phyloP scores from a whole-genome alignment of 2,329 filamentous ascomycete genomes.

The Dactylellina drechsleri region DNA sequence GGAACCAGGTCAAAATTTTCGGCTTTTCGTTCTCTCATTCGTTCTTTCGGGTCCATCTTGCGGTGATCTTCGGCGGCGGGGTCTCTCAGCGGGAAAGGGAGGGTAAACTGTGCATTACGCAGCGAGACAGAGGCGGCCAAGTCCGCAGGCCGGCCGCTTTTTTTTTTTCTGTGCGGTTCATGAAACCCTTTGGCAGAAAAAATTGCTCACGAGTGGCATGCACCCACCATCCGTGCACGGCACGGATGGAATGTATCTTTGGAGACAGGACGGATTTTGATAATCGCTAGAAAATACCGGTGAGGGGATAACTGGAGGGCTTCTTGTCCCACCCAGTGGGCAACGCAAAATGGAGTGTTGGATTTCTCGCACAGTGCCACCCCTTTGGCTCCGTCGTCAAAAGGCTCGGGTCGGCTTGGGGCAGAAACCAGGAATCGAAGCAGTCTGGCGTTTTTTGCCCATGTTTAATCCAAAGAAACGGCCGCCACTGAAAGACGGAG shows the following conservation, averaged over 20 bases:
- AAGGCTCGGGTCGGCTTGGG: slow-evolving; percentile 6
- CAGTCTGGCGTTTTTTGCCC: slow-evolving; percentile 38
- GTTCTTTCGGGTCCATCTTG: background rate
- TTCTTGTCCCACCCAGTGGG: background rate
- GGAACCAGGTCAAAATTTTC: slow-evolving; percentile 5
- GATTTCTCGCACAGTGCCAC: slow-evolving; percentile 33
- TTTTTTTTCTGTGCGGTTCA: slow-evolving; percentile 41
- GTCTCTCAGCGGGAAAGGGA: slow-evolving; percentile 13
- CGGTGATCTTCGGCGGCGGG: too few species aligned
- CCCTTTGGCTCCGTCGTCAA: slow-evolving; percentile 14
- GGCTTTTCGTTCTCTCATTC: slow-evolving; percentile 10
- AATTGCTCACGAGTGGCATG: slow-evolving; percentile 19
- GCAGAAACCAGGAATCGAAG: slow-evolving; percentile 10
- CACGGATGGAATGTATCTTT: slow-evolving; percentile 35
- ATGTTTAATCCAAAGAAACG: slow-evolving; percentile 13
- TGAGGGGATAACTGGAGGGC: background rate
- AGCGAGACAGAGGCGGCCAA: slow-evolving; percentile 32
- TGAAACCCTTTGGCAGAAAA: slow-evolving; percentile 29
- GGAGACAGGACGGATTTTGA: slow-evolving; percentile 22
- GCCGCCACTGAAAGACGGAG: slow-evolving; percentile 9
- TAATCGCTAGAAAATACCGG: slow-evolving; percentile 6
- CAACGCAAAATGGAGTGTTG: slow-evolving; percentile 52
- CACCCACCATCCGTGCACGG: slow-evolving; percentile 26
- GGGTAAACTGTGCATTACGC: slow-evolving; percentile 39
- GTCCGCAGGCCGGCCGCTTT: slow-evolving; percentile 37